phyloP scores from a whole-genome alignment of 495 filamentous ascomycete species.

The Aspergillus indologenus region DNA sequence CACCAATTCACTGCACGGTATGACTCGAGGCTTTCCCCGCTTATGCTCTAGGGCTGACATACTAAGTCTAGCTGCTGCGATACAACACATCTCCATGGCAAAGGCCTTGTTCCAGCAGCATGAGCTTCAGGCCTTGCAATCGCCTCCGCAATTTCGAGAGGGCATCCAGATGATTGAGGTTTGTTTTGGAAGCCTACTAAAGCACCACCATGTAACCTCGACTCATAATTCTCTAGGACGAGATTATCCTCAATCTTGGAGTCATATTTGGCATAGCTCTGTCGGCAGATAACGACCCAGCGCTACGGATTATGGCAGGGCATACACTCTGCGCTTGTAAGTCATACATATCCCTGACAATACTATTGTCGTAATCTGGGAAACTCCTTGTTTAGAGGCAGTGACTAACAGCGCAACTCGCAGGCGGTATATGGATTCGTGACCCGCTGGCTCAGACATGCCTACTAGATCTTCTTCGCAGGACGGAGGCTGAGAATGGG shows the following conservation, averaged over 20 bases:
- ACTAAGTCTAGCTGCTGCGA: conserved; percentile 30
- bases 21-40: conserved; percentile 9
- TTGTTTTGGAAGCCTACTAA: background rate
- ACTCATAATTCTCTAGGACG: conserved; percentile 17
- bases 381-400: background rate
- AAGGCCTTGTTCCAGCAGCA: conserved; percentile 33
- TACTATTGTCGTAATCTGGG: background rate
- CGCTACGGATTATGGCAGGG: conserved; percentile 39
- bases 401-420: conserved; percentile 5
- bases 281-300: conserved; percentile 38
- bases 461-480: conserved; percentile 23
- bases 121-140: conserved; percentile 10
- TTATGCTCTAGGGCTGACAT: background rate
- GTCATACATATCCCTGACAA: background rate
- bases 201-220: background rate
- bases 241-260: conserved; percentile 30
- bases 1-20: conserved; percentile 39
- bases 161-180: conserved; percentile 25
- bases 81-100: conserved; percentile 41
- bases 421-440: conserved; percentile 37
- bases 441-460: conserved; percentile 21
- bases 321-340: conserved; percentile 40
- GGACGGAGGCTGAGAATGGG: conserved; percentile 26
- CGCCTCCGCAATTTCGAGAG: background rate
- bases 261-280: conserved; percentile 41